These are phyloP conservation scores for Torrubiella hemipterigena DNA, from an alignment of 2,329 filamentous ascomycete species.

Conservation along the genomic window DNA sequence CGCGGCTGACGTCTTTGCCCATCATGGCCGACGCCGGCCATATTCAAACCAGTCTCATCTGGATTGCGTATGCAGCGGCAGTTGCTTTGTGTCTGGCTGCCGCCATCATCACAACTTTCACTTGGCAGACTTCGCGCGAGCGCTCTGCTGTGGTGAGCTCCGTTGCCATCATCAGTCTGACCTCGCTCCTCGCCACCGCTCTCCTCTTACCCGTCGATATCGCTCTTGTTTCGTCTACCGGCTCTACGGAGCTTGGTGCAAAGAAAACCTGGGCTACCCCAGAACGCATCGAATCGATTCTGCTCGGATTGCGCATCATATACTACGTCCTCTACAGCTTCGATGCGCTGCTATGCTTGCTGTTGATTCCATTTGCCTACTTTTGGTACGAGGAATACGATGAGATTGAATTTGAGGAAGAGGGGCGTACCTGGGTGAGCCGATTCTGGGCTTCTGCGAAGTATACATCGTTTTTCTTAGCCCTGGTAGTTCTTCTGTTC, in stretches of 20 bases:
- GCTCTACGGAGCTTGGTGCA: conserved; percentile 57
- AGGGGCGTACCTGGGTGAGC: conserved; percentile 56
- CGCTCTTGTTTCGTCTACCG: conserved; percentile 84
- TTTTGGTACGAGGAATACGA: conserved; percentile 98
- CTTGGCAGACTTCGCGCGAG: conserved; percentile 83
- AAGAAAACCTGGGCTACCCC: conserved; percentile 96
- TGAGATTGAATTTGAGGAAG: conserved; percentile 77
- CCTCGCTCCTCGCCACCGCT: conserved; percentile 79
- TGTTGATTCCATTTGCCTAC: conserved; percentile 91
- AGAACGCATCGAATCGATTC: conserved; percentile 63
- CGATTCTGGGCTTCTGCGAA: conserved; percentile 77
- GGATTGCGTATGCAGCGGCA: conserved; percentile 83
- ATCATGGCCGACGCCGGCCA: conserved; percentile 40
- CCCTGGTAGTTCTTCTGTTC: conserved; percentile 72
- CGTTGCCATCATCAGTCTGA: conserved; percentile 78
- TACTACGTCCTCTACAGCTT: conserved; percentile 91
- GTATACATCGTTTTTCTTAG: conserved; percentile 78
- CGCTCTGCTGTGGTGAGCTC: conserved; percentile 70
- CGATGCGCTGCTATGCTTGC: conserved; percentile 77
- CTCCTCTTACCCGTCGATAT: conserved; percentile 91
- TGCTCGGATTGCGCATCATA: conserved; percentile 70
- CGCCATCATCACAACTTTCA: conserved; percentile 75
- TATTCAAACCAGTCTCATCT: conserved; percentile 83
- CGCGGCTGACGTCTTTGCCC: too few species aligned
- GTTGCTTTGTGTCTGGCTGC: conserved; percentile 65